Evolutionary conservation across 2,329 filamentous ascomycete species (phyloP).

Genomic region (Cytospora schulzeri): DNA sequence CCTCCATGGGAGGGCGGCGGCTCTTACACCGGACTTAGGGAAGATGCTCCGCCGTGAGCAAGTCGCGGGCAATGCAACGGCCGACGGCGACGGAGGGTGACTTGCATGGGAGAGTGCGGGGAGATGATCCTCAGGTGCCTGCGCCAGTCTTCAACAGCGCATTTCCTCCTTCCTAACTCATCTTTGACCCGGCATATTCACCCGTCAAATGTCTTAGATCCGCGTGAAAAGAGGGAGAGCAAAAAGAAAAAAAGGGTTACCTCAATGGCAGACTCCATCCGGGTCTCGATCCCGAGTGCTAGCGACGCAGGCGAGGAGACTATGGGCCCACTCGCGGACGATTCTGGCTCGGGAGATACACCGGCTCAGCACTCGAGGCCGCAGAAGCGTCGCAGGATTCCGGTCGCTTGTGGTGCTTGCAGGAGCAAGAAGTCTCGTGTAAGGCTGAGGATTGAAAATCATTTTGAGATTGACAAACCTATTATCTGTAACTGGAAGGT

Average conservation of each 20-base stretch:
- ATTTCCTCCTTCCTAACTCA: conserved; percentile 13
- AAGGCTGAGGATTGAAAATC: not conserved
- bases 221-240: conserved; percentile 4
- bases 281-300: conserved; percentile 22
- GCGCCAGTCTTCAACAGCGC: conserved; percentile 10
- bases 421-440: conserved; percentile 27
- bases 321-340: conserved; percentile 9
- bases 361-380: conserved; percentile 12
- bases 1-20: not conserved
- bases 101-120: conserved; percentile 14
- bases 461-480: not conserved
- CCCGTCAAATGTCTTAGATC: conserved; percentile 11
- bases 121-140: conserved; percentile 15
- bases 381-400: conserved; percentile 27
- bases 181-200: conserved; percentile 10
- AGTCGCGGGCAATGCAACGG: not conserved
- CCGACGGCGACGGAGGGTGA: conserved; percentile 3
- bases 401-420: conserved; percentile 26
- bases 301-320: conserved; percentile 17
- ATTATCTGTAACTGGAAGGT: not conserved
- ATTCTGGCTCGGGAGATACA: not conserved
- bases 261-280: conserved; percentile 23
- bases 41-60: conserved; percentile 3
- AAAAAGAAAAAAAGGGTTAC: not conserved
- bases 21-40: conserved; percentile 18